A percentile compares a stretch with the other conserved stretches of the same genome.
Evolutionary conservation across 1,284 basidiomycete genomes (phyloP).

Genomic region (Cystobasidiaceae sp.): DNA sequence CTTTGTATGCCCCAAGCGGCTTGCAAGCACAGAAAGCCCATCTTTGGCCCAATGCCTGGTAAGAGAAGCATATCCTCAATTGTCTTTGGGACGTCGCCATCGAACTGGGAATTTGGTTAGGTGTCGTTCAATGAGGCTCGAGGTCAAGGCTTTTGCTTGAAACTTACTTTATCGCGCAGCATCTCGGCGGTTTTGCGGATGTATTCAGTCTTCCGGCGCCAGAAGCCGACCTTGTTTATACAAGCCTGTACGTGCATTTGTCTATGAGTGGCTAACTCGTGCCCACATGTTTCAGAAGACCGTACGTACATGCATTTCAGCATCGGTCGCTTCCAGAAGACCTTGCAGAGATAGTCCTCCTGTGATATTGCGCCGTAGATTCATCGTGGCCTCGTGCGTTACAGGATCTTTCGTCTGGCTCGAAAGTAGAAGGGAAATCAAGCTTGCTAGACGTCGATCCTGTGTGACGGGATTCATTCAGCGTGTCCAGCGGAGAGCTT

Average conservation of each 20-base stretch:
- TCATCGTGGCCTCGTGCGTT: conserved; percentile 73
- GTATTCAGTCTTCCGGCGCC: conserved; percentile 72
- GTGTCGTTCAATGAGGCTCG: background rate
- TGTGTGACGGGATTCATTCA: conserved; percentile 45
- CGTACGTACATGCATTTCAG: conserved; percentile 50
- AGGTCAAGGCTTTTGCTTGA: background rate
- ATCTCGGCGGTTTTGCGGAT: conserved; percentile 65
- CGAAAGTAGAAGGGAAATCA: conserved; percentile 90
- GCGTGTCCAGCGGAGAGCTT: conserved; percentile 28
- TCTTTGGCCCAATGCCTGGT: conserved; percentile 85
- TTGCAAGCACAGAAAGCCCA: conserved; percentile 63
- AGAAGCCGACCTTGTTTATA: conserved; percentile 53
- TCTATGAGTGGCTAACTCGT: background rate
- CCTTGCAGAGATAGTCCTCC: conserved; percentile 71
- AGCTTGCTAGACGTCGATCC: conserved; percentile 73
- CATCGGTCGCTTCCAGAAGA: conserved; percentile 61
- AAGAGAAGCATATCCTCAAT: conserved; percentile 76
- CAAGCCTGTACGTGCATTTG: conserved; percentile 24
- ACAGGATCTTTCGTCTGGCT: conserved; percentile 90
- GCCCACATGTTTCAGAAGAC: background rate
- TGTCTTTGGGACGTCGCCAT: conserved; percentile 76
- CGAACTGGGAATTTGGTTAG: conserved; percentile 52
- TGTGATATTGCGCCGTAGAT: conserved; percentile 66
- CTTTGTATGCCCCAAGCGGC: conserved; percentile 59
- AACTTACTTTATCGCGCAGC: conserved; percentile 53